phyloP scores from a whole-genome alignment of 495 filamentous ascomycete genomes.

The Aspergillus cavernicola region DNA sequence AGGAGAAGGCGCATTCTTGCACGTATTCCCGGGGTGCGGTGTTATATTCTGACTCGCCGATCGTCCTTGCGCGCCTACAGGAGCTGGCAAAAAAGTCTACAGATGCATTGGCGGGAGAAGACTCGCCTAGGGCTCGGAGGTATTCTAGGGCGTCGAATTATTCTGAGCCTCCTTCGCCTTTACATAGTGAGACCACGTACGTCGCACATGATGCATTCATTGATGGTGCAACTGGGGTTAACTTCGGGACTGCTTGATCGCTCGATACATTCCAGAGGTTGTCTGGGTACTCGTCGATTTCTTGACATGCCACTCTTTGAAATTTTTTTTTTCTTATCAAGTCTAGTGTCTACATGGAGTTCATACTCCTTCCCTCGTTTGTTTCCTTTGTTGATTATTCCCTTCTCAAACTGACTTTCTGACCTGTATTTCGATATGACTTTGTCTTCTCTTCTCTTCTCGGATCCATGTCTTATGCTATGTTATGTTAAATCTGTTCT shows the following conservation, averaged over 20 bases:
- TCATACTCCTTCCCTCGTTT: too few relatives aligned
- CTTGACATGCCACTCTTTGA: too few relatives aligned
- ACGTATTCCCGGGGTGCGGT: slow-evolving; percentile 50
- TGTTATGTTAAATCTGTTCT: not conserved
- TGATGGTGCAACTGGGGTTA: not conserved
- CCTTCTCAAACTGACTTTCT: not conserved
- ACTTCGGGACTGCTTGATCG: not conserved
- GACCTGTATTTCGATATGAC: not conserved
- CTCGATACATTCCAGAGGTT: too few relatives aligned
- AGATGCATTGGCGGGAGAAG: slow-evolving; percentile 25
- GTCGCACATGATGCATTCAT: not conserved
- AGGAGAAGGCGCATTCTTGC: slow-evolving; percentile 38
- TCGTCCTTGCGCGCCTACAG: slow-evolving; percentile 46
- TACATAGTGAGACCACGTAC: not conserved
- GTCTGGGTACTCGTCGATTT: too few relatives aligned
- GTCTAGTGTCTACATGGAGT: not conserved
- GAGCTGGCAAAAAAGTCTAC: slow-evolving; percentile 44
- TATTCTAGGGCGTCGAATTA: slow-evolving; percentile 15
- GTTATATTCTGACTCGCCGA: slow-evolving; percentile 52
- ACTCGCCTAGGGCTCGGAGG: slow-evolving; percentile 13
- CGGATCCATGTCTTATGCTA: not conserved
- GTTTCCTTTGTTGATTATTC: not conserved
- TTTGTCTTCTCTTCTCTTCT: not conserved
- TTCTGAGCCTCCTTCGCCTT: slow-evolving; percentile 11
- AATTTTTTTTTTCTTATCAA: not conserved